These are phyloP conservation scores for Nitzschia palea DNA, from an alignment of 108 stramenopile genomes.

Conservation along the genomic window DNA sequence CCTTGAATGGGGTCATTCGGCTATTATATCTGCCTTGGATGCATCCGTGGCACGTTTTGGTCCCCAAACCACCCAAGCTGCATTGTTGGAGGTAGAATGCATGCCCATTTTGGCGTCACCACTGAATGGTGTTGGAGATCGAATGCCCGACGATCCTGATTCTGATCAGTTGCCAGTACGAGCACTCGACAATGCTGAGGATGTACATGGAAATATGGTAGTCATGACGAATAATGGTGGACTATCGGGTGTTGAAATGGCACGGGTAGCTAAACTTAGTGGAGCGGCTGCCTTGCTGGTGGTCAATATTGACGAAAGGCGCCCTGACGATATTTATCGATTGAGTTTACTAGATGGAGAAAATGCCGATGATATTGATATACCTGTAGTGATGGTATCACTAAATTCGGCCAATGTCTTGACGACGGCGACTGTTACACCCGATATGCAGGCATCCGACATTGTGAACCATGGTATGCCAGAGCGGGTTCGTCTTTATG, in stretches of 20 bases:
- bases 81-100: conserved; percentile 87
- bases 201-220: conserved; percentile 80
- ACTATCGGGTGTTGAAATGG: conserved; percentile 74
- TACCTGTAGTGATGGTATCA: conserved; percentile 88
- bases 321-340: conserved; percentile 83
- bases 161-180: neutral
- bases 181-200: conserved; percentile 67
- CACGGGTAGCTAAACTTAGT: conserved; percentile 71
- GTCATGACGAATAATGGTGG: conserved; percentile 83
- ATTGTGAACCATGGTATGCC: conserved; percentile 57
- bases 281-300: conserved; percentile 86
- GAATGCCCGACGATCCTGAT: conserved; percentile 21
- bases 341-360: conserved; percentile 53
- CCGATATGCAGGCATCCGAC: conserved; percentile 46
- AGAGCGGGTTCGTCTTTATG: conserved; percentile 74
- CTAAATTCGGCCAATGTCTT: conserved; percentile 83
- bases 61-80: conserved; percentile 81
- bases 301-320: conserved; percentile 77
- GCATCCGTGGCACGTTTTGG: conserved; percentile 84
- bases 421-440: conserved; percentile 67
- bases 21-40: conserved; percentile 87
- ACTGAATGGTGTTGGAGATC: conserved; percentile 58
- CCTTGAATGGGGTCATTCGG: conserved; percentile 90
- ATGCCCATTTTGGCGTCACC: conserved; percentile 76
- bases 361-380: conserved; percentile 75